These are phyloP conservation scores for Saitozyma sp. DNA, from an alignment of 768 basidiomycete genomes.

Conservation along the genomic window DNA sequence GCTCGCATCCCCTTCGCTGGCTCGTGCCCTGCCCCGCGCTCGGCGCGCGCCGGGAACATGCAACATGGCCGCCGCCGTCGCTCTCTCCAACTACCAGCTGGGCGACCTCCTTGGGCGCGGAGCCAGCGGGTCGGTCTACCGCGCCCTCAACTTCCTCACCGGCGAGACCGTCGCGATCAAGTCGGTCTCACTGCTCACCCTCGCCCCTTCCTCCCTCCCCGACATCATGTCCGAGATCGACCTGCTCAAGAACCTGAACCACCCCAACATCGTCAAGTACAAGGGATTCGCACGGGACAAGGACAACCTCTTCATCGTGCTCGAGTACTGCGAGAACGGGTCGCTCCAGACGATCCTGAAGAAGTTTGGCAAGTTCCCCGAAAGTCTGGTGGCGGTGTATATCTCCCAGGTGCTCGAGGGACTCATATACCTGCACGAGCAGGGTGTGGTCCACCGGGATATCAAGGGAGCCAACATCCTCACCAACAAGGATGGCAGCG, in stretches of 20 bases:
- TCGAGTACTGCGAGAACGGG: conserved; percentile 98
- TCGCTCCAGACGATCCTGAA: conserved; percentile 93
- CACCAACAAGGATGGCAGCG: conserved; percentile 96
- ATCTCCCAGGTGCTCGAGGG: conserved; percentile 95
- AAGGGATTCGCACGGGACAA: conserved; percentile 95
- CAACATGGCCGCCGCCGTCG: conserved; percentile 30
- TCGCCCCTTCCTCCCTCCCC: conserved; percentile 86
- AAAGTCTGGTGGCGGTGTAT: conserved; percentile 92
- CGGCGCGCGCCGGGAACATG: too few species aligned
- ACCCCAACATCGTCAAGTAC: conserved; percentile 97
- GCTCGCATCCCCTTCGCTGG: too few species aligned
- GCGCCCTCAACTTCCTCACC: conserved; percentile 87
- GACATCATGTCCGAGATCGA: conserved; percentile 98
- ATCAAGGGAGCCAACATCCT: conserved; percentile 99
- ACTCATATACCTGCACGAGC: conserved; percentile 93
- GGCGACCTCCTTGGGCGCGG: conserved; percentile 95
- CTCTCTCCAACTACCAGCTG: conserved; percentile 63
- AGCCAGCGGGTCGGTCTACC: conserved; percentile 95
- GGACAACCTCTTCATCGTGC: conserved; percentile 92
- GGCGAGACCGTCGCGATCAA: conserved; percentile 99
- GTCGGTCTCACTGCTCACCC: conserved; percentile 91
- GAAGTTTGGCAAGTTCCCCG: conserved; percentile 97
- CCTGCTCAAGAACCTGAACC: conserved; percentile 92
- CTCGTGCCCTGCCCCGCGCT: too few species aligned
- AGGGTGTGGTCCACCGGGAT: conserved; percentile 98